Percentiles rank a stretch among this genome's conserved stretches.
Conservation (phyloP, 345 rosid genomes). For the Salix dunnii region DNA sequence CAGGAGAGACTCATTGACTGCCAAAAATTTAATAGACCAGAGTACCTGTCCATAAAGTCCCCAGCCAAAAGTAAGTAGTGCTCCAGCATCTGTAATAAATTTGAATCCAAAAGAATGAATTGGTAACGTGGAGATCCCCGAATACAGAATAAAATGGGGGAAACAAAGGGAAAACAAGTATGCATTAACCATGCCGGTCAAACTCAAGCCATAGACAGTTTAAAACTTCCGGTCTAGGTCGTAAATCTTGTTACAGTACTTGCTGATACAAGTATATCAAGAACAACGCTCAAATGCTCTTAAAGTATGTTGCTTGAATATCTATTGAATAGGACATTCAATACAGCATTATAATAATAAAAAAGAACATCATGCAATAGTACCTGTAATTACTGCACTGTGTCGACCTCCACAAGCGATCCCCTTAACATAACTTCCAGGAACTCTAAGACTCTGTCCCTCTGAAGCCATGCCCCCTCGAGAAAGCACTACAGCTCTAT, state of each 20-base stretch:
- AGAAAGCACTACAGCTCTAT: conserved; percentile 42
- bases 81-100: conserved; percentile 80
- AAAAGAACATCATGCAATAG: neutral
- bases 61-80: conserved; percentile 96
- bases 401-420: conserved; percentile 98
- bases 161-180: conserved; percentile 1
- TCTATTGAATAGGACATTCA: neutral
- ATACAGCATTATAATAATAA: neutral
- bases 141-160: neutral
- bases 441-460: conserved; percentile 52
- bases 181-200: neutral
- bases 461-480: conserved; percentile 55
- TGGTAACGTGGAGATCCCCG: neutral
- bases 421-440: conserved; percentile 78
- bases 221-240: neutral
- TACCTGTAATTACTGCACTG: conserved; percentile 91
- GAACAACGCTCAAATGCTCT: neutral
- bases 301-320: neutral
- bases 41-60: conserved; percentile 98
- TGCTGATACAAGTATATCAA: neutral
- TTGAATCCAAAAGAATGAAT: neutral
- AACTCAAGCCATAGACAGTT: neutral
- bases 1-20: neutral
- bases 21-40: neutral
- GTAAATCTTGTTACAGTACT: neutral